A percentile compares a stretch with the other conserved stretches of the same genome.
Evolutionary conservation across 2,329 filamentous ascomycete species (phyloP).

Genomic region (Clarireedia paspali): DNA sequence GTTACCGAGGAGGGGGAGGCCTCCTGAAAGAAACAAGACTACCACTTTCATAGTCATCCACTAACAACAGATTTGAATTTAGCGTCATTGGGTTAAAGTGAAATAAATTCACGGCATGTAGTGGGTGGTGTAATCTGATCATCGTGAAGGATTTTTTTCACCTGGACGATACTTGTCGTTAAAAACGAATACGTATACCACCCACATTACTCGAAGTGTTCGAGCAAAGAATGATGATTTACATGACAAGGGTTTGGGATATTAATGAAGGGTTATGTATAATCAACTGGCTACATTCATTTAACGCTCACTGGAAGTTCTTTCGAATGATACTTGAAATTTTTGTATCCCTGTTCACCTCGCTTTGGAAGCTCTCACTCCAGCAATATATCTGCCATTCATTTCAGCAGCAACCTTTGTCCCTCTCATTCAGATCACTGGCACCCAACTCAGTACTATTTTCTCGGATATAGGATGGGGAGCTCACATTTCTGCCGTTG

Average conservation of each 20-base stretch:
- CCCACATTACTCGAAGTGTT: too few relatives aligned
- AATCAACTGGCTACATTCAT: background rate
- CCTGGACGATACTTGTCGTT: too few relatives aligned
- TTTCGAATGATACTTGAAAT: background rate
- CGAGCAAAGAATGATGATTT: too few relatives aligned
- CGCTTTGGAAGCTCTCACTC: background rate
- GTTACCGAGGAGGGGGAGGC: conserved; percentile 15
- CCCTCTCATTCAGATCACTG: conserved; percentile 3
- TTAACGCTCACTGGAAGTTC: background rate
- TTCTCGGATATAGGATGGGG: background rate
- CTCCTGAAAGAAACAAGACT: conserved; percentile 14
- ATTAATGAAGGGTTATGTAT: background rate
- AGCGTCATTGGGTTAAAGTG: conserved; percentile 19
- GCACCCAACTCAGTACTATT: background rate
- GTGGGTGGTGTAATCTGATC: too few relatives aligned
- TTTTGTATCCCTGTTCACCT: background rate
- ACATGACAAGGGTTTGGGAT: background rate
- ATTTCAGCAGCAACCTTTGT: conserved; percentile 9
- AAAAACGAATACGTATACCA: too few relatives aligned
- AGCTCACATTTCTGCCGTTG: conserved; percentile 2
- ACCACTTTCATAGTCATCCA: background rate
- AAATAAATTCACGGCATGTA: background rate
- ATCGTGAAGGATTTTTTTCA: background rate
- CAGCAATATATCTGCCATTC: background rate
- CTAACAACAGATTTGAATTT: conserved; percentile 14